Evolutionary conservation across 306 rosid genomes (phyloP).

Genomic region (barrel medic (Medicago truncatula)): MtrunA17r5.0-ANR NC_053043.1:46167001-46167500

Average conservation of each 20-base stretch:
- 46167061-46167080: conserved; percentile 72
- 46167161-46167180: conserved; percentile 99
- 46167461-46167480: no score
- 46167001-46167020: not conserved
- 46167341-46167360: conserved; percentile 96
- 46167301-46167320: conserved; percentile 33
- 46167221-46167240: not conserved
- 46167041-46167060: conserved; percentile 84
- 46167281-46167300: conserved; percentile 33
- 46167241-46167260: conserved; percentile 16
- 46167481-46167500: conserved; percentile 17
- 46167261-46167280: not conserved
- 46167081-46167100: conserved; percentile 78
- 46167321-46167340: conserved; percentile 94
- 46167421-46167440: conserved; percentile 42
- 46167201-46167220: conserved; percentile 20
- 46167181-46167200: conserved; percentile 88
- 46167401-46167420: conserved; percentile 93
- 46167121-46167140: conserved; percentile 82
- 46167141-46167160: conserved; percentile 99
- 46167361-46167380: conserved; percentile 78
- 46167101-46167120: conserved; percentile 93
- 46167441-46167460: not conserved
- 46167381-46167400: conserved; percentile 98
- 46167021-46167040: conserved; percentile 16